A percentile compares a stretch with the other conserved stretches of the same genome.
These are phyloP conservation scores for Blastobotrys terrestris DNA, from an alignment of 805 yeast species.

Conservation along the genomic window DNA sequence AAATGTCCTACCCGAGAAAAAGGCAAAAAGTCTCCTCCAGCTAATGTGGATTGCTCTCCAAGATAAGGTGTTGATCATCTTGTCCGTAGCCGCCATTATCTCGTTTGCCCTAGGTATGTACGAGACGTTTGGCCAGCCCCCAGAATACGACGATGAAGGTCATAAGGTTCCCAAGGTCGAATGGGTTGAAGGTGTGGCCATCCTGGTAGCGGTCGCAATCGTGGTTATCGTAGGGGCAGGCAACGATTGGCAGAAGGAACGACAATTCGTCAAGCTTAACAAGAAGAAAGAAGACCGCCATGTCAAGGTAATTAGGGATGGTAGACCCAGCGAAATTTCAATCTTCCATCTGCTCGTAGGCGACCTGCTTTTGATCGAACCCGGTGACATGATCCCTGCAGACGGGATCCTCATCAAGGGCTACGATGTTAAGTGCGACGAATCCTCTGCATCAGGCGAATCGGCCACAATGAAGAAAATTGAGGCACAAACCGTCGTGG, in stretches of 20 bases:
- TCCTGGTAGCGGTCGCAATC: constrained; percentile 81
- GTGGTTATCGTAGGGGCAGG: constrained; percentile 91
- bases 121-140: constrained; percentile 82
- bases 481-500: constrained; percentile 43
- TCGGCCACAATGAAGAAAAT: constrained; percentile 71
- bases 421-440: constrained; percentile 74
- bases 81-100: constrained; percentile 79
- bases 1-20: constrained; percentile 65
- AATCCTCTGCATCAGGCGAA: constrained; percentile 91
- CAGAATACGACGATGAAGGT: constrained; percentile 74
- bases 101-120: constrained; percentile 88
- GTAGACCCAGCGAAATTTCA: constrained; percentile 59
- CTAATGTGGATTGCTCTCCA: constrained; percentile 80
- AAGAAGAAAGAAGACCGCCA: constrained; percentile 81
- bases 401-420: constrained; percentile 76
- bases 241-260: constrained; percentile 95
- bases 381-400: constrained; percentile 92
- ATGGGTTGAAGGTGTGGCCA: constrained; percentile 99
- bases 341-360: constrained; percentile 80
- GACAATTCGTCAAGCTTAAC: constrained; percentile 83
- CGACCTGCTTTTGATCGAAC: constrained; percentile 72
- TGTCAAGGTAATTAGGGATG: constrained; percentile 68
- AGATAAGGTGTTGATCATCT: constrained; percentile 81
- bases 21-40: constrained; percentile 58
- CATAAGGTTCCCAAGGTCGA: constrained; percentile 74